Conservation (phyloP, 768 basidiomycete species). For the Coprinopsis sp. region DNA sequence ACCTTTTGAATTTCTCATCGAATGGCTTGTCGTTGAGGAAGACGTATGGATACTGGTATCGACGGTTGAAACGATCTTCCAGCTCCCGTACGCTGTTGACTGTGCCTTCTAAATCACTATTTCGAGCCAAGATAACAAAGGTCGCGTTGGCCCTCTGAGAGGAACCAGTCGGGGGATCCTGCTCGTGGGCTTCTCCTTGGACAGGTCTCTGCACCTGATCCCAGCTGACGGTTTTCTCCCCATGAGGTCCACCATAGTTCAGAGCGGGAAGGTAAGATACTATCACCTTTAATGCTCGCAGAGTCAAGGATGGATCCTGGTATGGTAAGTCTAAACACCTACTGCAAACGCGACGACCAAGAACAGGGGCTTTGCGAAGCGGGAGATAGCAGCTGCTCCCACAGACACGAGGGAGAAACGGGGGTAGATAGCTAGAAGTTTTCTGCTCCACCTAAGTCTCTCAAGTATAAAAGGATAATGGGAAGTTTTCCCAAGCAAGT, state of each 20-base stretch:
- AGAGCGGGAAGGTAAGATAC: not conserved
- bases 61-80: constrained; percentile 79
- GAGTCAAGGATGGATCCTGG: not conserved
- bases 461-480: not conserved
- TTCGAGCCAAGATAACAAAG: constrained; percentile 54
- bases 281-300: not conserved
- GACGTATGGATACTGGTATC: constrained; percentile 79
- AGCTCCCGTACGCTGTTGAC: constrained; percentile 65
- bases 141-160: constrained; percentile 29
- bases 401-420: not conserved
- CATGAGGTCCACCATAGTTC: too few relatives aligned
- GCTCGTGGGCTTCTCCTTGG: not conserved
- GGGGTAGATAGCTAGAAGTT: too few relatives aligned
- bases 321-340: not conserved
- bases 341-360: not conserved
- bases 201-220: too few relatives aligned
- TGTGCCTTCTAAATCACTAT: constrained; percentile 56
- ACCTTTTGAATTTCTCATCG: constrained; percentile 68
- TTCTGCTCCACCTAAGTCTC: too few relatives aligned
- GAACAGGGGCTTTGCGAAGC: not conserved
- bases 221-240: too few relatives aligned
- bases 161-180: not conserved
- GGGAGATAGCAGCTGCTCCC: not conserved
- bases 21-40: constrained; percentile 87
- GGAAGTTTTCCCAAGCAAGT: not conserved